Base-by-base conservation (phyloP, 2,329 filamentous ascomycete species). In the Colletotrichum sp. region DNA sequence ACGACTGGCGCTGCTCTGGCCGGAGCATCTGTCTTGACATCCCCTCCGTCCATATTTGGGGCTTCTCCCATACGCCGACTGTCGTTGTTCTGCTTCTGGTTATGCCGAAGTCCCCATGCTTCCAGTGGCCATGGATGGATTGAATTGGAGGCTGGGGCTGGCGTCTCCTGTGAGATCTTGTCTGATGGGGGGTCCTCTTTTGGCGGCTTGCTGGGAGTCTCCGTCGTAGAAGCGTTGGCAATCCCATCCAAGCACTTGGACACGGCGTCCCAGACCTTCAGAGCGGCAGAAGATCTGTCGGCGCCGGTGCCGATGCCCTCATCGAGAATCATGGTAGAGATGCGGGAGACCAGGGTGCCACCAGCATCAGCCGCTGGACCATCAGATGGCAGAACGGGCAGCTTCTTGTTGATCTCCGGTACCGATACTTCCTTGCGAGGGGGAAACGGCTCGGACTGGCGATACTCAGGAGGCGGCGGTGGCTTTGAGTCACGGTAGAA, bases 261-360 rank as follows among this genome's bases (percentile, higher is more conserved):
- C 15, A 76, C 74, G 3, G 74, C 62, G 21, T 76, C 74, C 74
- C 74, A 76, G 21, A 76, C 74, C 60, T 76, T 76, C 18, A 76
- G 24, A 34, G 74, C 39, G 9, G 65, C 44, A 5, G 74, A 69
- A 26, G 74, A 76, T 34, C 59, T 68, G 32, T 76, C 74, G 21
- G 18, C 70, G 6, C 59, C 59, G 1, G 18, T 15, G 3, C 74
- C 70, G 10, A 76, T 9, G 2, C 62, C 74, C n/a, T 76, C 74
- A 3, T 76, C 64, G 3, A 76, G 30, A 28, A 76, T 76, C 70
- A 76, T 65, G 16, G 59, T 73, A 30, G 70, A 76, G 32, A 76
- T 73, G 3, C 74, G 74, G 5, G 70, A 76, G 4, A 76, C 63
- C 18, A 73, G 34, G 2, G 57, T 69, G n/a, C 49, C 64, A 0